Evolutionary conservation across 257 asterid species (phyloP).

Genomic region (Phtheirospermum japonicum): DNA sequence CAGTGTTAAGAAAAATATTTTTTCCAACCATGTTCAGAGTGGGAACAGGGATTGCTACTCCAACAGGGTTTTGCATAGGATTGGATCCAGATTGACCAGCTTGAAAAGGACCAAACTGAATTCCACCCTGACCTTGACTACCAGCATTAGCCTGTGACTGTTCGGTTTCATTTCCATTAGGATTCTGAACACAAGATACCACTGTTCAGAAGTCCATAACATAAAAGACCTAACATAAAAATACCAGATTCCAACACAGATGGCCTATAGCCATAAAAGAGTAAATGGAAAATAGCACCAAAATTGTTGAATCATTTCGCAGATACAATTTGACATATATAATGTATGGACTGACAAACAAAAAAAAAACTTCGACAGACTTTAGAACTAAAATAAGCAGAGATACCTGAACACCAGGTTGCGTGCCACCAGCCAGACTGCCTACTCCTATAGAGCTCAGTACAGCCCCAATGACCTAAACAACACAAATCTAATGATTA

Average conservation of each 20-base stretch:
- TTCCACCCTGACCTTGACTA: slow-evolving; percentile 54
- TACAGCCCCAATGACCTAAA: slow-evolving; percentile 90
- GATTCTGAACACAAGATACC: slow-evolving; percentile 33
- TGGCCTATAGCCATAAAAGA: neutral
- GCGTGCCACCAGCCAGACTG: slow-evolving; percentile 56
- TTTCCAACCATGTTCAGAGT: slow-evolving; percentile 73
- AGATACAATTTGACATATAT: neutral
- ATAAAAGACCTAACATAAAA: neutral
- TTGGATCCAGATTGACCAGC: slow-evolving; percentile 55
- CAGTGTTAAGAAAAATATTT: slow-evolving; percentile 13
- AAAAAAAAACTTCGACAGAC: neutral
- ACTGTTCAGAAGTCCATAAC: slow-evolving; percentile 1
- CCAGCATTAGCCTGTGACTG: slow-evolving; percentile 45
- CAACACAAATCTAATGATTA: slow-evolving; percentile 15
- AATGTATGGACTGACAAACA: neutral
- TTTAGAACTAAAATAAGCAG: slow-evolving; percentile 5
- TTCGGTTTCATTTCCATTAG: slow-evolving; percentile 58
- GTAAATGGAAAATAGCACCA: neutral
- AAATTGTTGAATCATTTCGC: neutral
- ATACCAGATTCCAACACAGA: slow-evolving; percentile 1
- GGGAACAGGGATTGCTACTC: slow-evolving; percentile 66
- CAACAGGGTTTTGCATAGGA: slow-evolving; percentile 59
- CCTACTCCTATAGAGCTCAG: slow-evolving; percentile 70
- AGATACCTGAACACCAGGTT: slow-evolving; percentile 63
- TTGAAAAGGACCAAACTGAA: slow-evolving; percentile 53